Evolutionary conservation across 306 rosid species (phyloP).

Genomic region (Prunus mume): DNA sequence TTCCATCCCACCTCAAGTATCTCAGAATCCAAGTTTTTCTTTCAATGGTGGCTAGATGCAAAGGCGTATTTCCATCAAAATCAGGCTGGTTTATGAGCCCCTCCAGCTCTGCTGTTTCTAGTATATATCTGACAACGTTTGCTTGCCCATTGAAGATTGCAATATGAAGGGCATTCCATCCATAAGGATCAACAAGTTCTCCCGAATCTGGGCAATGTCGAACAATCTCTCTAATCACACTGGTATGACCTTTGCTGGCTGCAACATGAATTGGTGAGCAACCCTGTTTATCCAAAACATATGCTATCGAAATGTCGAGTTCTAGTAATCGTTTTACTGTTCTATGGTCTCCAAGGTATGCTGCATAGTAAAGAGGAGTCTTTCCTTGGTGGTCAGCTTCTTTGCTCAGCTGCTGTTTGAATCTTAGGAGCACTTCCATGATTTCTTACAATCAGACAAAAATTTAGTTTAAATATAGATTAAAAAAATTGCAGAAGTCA

Average conservation of each 20-base stretch:
- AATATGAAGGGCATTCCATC: neutral
- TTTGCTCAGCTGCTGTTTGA: neutral
- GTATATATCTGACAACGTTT: neutral
- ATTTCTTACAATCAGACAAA: neutral
- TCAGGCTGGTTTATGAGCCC: neutral
- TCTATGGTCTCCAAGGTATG: neutral
- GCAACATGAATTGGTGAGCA: constrained; percentile 1
- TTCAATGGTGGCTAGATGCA: neutral
- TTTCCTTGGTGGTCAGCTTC: neutral
- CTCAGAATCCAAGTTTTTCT: neutral
- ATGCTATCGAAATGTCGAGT: neutral
- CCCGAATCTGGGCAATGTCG: constrained; percentile 1
- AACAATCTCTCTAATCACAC: neutral
- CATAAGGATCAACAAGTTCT: neutral
- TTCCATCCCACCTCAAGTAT: neutral
- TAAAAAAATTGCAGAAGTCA: no score
- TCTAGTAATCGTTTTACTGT: neutral
- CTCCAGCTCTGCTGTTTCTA: neutral
- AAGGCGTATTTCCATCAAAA: constrained; percentile 8
- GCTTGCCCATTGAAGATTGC: neutral
- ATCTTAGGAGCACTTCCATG: neutral
- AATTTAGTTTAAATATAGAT: neutral
- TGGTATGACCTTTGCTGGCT: neutral
- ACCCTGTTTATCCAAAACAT: neutral
- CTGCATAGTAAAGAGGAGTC: neutral